Evolutionary conservation across 1,139 yeast species (phyloP).

Genomic region (Pichia sp.): DNA sequence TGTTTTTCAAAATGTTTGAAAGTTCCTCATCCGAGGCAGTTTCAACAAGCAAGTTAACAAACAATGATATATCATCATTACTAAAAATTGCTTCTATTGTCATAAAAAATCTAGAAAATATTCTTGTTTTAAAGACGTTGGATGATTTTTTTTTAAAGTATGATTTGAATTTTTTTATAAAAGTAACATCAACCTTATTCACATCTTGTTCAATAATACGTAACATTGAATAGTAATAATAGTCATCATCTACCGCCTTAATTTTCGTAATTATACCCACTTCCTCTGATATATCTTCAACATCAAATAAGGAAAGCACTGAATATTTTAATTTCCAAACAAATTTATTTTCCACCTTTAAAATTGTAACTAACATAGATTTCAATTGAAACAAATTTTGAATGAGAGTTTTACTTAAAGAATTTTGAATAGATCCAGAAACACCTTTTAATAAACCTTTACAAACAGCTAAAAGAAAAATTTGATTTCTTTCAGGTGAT

Average conservation of each 20-base stretch:
- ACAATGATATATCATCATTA: constrained; percentile 19
- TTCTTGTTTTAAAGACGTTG: constrained; percentile 22
- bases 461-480: constrained; percentile 35
- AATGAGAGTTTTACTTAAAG: constrained; percentile 19
- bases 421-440: constrained; percentile 20
- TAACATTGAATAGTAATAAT: constrained; percentile 37
- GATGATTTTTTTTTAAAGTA: constrained; percentile 20
- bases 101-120: constrained; percentile 53
- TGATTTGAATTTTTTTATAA: constrained; percentile 29
- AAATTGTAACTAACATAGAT: constrained; percentile 12
- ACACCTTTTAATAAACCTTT: constrained; percentile 34
- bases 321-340: constrained; percentile 44
- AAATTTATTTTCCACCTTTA: constrained; percentile 17
- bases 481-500: constrained; percentile 18
- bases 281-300: constrained; percentile 30
- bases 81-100: constrained; percentile 37
- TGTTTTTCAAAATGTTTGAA: constrained; percentile 22
- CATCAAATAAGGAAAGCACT: constrained; percentile 44
- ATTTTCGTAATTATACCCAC: neutral
- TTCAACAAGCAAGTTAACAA: constrained; percentile 16
- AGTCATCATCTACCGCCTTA: constrained; percentile 14
- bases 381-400: constrained; percentile 20
- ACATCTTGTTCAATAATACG: constrained; percentile 42
- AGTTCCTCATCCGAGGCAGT: constrained; percentile 16
- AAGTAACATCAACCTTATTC: constrained; percentile 18